Evolutionary conservation across 2,329 filamentous ascomycete species (phyloP).

Genomic region (Sporothrix globosa): DNA sequence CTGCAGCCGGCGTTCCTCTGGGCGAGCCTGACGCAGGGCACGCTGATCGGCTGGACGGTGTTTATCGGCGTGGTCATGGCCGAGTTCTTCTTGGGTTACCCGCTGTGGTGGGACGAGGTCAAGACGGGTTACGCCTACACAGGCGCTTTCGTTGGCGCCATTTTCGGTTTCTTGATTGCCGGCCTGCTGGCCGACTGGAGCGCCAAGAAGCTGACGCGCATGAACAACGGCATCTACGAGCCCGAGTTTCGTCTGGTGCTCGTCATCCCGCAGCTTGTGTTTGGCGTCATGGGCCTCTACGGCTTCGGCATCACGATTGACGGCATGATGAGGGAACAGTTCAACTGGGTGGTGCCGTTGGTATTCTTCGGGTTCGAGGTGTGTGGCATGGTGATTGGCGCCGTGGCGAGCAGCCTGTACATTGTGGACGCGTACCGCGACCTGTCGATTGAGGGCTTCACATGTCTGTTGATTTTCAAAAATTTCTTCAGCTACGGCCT

Average conservation of each 20-base stretch:
- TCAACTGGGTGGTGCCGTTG: constrained; percentile 73
- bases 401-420: constrained; percentile 82
- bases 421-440: constrained; percentile 91
- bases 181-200: constrained; percentile 74
- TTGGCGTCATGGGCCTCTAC: constrained; percentile 77
- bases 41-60: constrained; percentile 93
- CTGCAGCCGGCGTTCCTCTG: constrained; percentile 84
- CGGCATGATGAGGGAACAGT: constrained; percentile 58
- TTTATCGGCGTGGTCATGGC: constrained; percentile 84
- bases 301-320: constrained; percentile 78
- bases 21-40: constrained; percentile 78
- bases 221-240: constrained; percentile 82
- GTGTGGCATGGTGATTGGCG: constrained; percentile 88
- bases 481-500: constrained; percentile 89
- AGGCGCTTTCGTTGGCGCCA: constrained; percentile 80
- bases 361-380: constrained; percentile 85
- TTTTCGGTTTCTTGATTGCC: constrained; percentile 75
- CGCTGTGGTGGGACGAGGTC: constrained; percentile 79
- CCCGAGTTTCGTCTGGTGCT: constrained; percentile 87
- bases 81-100: constrained; percentile 78
- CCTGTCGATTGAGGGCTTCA: constrained; percentile 84
- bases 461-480: constrained; percentile 88
- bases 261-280: constrained; percentile 77
- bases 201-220: constrained; percentile 69
- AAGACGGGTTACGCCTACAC: constrained; percentile 86